phyloP scores from a whole-genome alignment of 179 eudicot species.

The Spinacia oleracea region DNA sequence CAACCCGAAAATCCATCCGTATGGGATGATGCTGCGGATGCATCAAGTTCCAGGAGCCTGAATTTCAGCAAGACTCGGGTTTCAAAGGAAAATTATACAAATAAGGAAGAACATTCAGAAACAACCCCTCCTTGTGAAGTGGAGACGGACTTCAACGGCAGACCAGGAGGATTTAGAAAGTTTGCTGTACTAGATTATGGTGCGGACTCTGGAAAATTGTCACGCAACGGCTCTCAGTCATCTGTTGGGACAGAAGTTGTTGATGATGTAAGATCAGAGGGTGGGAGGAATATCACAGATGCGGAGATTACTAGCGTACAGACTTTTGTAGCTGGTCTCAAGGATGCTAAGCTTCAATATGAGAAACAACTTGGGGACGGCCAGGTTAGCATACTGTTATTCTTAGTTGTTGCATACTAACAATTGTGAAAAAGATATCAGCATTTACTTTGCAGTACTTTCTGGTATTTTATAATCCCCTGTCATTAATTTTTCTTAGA shows the following conservation, averaged over 20 bases:
- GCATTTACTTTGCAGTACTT: neutral
- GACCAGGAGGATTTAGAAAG: conserved; percentile 46
- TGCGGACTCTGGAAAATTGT: conserved; percentile 38
- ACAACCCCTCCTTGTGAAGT: conserved; percentile 59
- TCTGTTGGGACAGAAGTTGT: conserved; percentile 39
- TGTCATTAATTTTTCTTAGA: neutral
- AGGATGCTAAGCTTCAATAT: conserved; percentile 53
- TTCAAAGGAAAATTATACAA: conserved; percentile 35
- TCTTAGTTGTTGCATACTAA: neutral
- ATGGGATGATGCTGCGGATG: conserved; percentile 37
- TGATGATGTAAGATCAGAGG: conserved; percentile 45
- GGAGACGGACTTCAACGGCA: conserved; percentile 48
- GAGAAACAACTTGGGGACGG: conserved; percentile 51
- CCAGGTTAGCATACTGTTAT: conserved; percentile 38
- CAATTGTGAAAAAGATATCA: neutral
- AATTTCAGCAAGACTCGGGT: conserved; percentile 39
- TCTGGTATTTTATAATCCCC: neutral
- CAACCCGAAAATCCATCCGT: conserved; percentile 38
- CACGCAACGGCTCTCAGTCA: conserved; percentile 56
- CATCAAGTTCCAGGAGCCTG: conserved; percentile 37
- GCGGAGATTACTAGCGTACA: conserved; percentile 39
- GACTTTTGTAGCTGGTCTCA: conserved; percentile 46
- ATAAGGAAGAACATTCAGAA: conserved; percentile 41
- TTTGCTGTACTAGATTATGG: conserved; percentile 48
- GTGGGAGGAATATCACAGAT: conserved; percentile 34